These are phyloP conservation scores for Albifimbria verrucaria DNA, from an alignment of 2,329 filamentous ascomycete species.

Conservation along the genomic window DNA sequence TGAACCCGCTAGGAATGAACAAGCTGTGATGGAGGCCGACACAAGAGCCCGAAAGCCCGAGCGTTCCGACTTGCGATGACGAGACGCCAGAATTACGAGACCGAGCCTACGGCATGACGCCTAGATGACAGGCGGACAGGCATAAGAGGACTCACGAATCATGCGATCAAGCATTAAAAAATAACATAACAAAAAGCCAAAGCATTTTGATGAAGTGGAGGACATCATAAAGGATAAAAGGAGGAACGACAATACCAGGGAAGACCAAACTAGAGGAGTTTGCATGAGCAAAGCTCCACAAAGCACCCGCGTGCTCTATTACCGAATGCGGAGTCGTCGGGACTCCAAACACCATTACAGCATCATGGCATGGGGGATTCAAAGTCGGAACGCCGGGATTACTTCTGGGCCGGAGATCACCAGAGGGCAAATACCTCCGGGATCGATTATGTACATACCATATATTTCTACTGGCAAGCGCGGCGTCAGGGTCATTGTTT, in stretches of 20 bases:
- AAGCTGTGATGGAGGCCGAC: constrained; percentile 37
- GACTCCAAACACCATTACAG: background rate
- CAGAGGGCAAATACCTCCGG: too few relatives aligned
- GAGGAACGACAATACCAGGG: background rate
- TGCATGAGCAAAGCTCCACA: background rate
- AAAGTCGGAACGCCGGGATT: background rate
- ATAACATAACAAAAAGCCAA: too few relatives aligned
- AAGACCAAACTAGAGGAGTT: background rate
- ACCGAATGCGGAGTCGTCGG: background rate
- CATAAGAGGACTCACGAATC: too few relatives aligned
- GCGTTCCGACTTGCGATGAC: background rate
- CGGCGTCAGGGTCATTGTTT: background rate
- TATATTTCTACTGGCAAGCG: background rate
- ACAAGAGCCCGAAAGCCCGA: background rate
- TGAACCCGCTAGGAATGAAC: constrained; percentile 57
- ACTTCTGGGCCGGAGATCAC: too few relatives aligned
- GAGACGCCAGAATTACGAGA: too few relatives aligned
- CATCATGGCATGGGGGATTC: background rate
- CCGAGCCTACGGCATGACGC: too few relatives aligned
- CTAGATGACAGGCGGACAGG: too few relatives aligned
- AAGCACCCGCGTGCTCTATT: background rate
- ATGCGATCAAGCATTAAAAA: too few relatives aligned
- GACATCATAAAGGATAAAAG: background rate
- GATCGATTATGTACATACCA: background rate
- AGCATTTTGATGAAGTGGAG: too few relatives aligned